Evolutionary conservation across 352 stramenopile genomes (phyloP), one percentile per base, ranked within the genome.

Genomic region (Pythium monospermum): DNA sequence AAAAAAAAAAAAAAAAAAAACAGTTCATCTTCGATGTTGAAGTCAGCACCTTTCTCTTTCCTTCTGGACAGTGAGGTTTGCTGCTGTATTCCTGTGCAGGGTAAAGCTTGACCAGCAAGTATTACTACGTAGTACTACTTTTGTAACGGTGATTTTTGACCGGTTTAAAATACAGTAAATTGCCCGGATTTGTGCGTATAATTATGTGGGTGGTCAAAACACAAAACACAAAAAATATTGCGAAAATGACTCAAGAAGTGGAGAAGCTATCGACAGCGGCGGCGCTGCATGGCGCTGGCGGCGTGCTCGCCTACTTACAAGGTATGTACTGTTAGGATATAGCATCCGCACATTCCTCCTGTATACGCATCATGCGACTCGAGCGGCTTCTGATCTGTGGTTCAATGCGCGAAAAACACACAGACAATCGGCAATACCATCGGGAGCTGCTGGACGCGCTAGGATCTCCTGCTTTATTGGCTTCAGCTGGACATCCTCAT

Each of bases 341-440:
- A 10, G 15, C 13, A 22, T 18, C 6, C 36, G 15, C 36, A 22
- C 13, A 22, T 42, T n/a, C 19, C 36, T 22, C 15, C 19, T n/a
- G 16, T 42, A 21, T n/a, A 8, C 16, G 13, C 8, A 8, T 35
- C 7, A 35, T 13, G 30, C 30, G 13, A 35, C 30, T 35, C n/a
- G n/a, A n/a, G n/a, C n/a, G n/a, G 30, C 30, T 8, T 35, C 13
- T 35, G 30, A 35, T 35, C 7, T 35, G n/a, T n/a, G n/a, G n/a
- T n/a, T n/a, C n/a, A n/a, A n/a, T n/a, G n/a, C n/a, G n/a, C n/a
- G n/a, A n/a, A n/a, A n/a, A n/a, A n/a, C n/a, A n/a, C n/a, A 35
- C 8, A 85, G 77, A 86, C 21, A 64, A 76, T 47, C 56, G 66
- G 21, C 59, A 70, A 45, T 33, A 70, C 0, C 59, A 23, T 11